Conservation (phyloP, 106 monocot species). For the Allium sativum region DNA sequence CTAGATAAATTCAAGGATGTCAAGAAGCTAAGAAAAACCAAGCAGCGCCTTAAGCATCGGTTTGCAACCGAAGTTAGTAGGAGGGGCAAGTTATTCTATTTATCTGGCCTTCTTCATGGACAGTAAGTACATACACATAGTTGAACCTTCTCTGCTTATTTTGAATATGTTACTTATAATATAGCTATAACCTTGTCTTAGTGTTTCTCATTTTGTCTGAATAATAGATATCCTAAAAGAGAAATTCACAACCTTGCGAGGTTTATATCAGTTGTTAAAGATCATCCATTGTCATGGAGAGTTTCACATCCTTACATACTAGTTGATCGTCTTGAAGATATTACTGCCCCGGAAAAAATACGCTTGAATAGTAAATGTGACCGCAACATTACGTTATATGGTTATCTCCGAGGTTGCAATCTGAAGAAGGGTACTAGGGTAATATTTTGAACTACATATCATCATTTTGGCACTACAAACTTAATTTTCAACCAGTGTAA, state of each 20-base stretch:
- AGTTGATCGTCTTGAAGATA: constrained; percentile 92
- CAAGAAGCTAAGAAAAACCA: constrained; percentile 91
- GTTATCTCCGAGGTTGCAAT: constrained; percentile 96
- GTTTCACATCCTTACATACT: constrained; percentile 84
- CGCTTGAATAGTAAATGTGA: constrained; percentile 75
- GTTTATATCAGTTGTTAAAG: constrained; percentile 91
- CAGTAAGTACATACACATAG: constrained; percentile 43
- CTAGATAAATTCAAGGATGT: constrained; percentile 96
- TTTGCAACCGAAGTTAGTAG: constrained; percentile 89
- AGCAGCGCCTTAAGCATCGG: constrained; percentile 90
- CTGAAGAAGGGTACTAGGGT: constrained; percentile 88
- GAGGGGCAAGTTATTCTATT: constrained; percentile 88
- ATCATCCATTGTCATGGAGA: constrained; percentile 74
- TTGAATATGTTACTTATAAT: background rate
- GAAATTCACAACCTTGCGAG: constrained; percentile 94
- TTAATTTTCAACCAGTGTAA: no score
- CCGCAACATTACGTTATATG: constrained; percentile 90
- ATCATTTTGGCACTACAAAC: no score
- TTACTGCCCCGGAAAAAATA: constrained; percentile 67
- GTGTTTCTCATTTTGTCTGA: background rate
- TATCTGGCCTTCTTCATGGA: constrained; percentile 89
- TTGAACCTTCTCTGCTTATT: background rate
- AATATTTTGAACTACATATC: background rate
- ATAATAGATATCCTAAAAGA: constrained; percentile 70
- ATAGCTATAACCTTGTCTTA: background rate